Evolutionary conservation across 371 early-diverging fungal species (phyloP).

Genomic region (Cokeromyces recurvatus): DNA sequence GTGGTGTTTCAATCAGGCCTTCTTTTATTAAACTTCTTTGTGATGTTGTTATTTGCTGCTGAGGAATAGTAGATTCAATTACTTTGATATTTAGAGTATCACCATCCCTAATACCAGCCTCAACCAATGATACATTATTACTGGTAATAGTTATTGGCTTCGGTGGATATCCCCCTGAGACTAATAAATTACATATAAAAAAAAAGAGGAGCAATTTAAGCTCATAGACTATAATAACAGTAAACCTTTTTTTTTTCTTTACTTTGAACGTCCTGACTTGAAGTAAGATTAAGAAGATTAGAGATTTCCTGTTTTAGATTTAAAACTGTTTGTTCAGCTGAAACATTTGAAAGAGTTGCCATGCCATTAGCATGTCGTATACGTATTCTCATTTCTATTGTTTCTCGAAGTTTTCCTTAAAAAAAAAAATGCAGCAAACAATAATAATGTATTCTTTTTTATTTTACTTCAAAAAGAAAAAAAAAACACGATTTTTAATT

Average conservation of each 20-base stretch:
- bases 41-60: neutral
- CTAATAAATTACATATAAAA: too few species aligned
- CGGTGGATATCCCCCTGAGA: conserved; percentile 44
- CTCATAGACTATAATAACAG: neutral
- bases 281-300: neutral
- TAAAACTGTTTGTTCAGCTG: conserved; percentile 21
- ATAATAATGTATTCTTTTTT: too few species aligned
- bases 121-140: conserved; percentile 2
- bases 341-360: conserved; percentile 24
- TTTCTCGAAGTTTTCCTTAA: too few species aligned
- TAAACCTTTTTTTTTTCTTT: neutral
- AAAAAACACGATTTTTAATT: too few species aligned
- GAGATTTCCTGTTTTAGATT: conserved; percentile 16
- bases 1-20: conserved; percentile 5
- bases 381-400: conserved; percentile 43
- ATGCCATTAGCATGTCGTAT: conserved; percentile 41
- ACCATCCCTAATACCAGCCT: conserved; percentile 27
- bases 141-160: conserved; percentile 19
- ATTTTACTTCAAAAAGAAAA: too few species aligned
- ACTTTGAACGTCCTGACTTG: conserved; percentile 16
- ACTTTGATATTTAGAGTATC: conserved; percentile 30
- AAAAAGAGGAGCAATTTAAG: neutral
- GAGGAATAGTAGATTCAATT: conserved; percentile 1
- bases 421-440: too few species aligned
- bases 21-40: neutral